Evolutionary conservation across 257 asterid species (phyloP).

Genomic region (Plantago ovata): DNA sequence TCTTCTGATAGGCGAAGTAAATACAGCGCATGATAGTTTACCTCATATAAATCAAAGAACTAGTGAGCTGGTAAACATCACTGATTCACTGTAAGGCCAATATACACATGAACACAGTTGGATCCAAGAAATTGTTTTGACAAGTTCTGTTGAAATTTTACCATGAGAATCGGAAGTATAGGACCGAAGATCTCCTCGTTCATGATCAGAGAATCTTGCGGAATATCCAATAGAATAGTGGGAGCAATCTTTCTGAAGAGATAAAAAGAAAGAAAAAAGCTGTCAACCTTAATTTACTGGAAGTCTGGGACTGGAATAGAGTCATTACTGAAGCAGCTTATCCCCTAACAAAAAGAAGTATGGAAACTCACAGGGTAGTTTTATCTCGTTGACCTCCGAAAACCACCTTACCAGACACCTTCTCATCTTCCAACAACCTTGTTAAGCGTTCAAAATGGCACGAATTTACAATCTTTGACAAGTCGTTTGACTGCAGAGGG

Average conservation of each 20-base stretch:
- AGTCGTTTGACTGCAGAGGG: slow-evolving; percentile 64
- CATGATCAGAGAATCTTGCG: slow-evolving; percentile 70
- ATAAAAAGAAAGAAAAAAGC: slow-evolving; percentile 10
- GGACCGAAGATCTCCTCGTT: slow-evolving; percentile 92
- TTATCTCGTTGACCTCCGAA: slow-evolving; percentile 79
- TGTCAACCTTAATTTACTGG: neutral
- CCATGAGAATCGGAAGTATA: slow-evolving; percentile 79
- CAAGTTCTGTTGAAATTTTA: slow-evolving; percentile 22
- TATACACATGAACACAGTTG: too few species aligned
- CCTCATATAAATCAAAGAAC: too few species aligned
- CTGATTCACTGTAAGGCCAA: too few species aligned
- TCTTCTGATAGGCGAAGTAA: too few species aligned
- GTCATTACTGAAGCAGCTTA: slow-evolving; percentile 3
- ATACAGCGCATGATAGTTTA: too few species aligned
- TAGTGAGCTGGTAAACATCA: too few species aligned
- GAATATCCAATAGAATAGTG: slow-evolving; percentile 71
- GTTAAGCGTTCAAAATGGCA: slow-evolving; percentile 64
- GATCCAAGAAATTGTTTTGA: too few species aligned
- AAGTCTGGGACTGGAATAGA: neutral
- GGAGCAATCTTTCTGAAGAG: slow-evolving; percentile 72
- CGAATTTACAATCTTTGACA: slow-evolving; percentile 67
- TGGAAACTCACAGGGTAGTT: slow-evolving; percentile 56
- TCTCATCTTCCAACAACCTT: slow-evolving; percentile 68
- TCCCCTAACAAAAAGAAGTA: slow-evolving; percentile 11
- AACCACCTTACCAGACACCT: slow-evolving; percentile 65